phyloP scores from a whole-genome alignment of 495 filamentous ascomycete species.

The Penicillium egyptiacum region DNA sequence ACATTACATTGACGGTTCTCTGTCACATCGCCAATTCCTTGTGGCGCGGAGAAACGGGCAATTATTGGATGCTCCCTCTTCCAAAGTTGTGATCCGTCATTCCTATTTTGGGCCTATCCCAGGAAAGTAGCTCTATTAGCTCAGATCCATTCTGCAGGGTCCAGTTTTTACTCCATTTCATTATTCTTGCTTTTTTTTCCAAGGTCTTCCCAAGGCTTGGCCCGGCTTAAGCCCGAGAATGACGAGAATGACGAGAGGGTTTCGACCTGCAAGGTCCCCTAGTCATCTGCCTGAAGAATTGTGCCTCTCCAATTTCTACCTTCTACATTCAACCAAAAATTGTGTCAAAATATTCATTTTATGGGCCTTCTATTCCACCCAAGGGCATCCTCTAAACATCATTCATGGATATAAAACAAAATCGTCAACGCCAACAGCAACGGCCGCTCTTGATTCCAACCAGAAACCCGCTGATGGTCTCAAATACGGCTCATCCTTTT shows the following conservation, averaged over 20 bases:
- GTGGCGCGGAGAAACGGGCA: conserved; percentile 17
- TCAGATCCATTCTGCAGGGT: not conserved
- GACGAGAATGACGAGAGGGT: not conserved
- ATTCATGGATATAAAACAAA: conserved; percentile 20
- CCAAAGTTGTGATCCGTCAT: conserved; percentile 15
- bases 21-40: not conserved
- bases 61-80: conserved; percentile 17
- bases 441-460: not conserved
- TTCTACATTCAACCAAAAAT: not conserved
- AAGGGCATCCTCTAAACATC: conserved; percentile 25
- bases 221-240: not conserved
- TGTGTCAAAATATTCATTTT: conserved; percentile 16
- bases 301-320: not conserved
- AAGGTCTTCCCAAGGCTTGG: not conserved
- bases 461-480: conserved; percentile 11
- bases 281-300: not conserved
- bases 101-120: no score
- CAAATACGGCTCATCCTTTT: conserved; percentile 6
- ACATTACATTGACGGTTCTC: conserved; percentile 5
- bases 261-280: not conserved
- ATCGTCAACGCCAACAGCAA: conserved; percentile 16
- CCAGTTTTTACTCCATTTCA: not conserved
- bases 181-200: not conserved
- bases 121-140: not conserved
- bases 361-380: conserved; percentile 19